phyloP scores from a whole-genome alignment of 139 green algal species.

The Chlorella sorokiniana region DNA sequence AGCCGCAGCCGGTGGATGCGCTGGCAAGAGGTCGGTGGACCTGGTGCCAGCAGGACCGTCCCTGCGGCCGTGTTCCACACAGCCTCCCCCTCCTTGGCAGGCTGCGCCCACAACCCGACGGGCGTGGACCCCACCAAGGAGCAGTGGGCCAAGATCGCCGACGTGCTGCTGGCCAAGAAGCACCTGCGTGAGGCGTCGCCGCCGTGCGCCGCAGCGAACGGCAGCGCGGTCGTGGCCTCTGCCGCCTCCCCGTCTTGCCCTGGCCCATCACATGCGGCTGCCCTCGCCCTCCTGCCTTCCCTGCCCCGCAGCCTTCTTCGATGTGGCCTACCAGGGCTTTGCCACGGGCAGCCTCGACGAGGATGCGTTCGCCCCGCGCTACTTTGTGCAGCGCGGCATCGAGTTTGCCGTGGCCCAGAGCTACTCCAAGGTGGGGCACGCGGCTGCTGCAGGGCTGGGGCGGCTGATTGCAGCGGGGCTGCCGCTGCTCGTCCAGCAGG shows the following conservation, averaged over 20 bases:
- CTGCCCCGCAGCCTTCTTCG: constrained; percentile 85
- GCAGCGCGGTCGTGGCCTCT: not conserved
- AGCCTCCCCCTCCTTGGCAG: constrained; percentile 39
- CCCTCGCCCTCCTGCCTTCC: not conserved
- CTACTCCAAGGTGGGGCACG: constrained; percentile 18
- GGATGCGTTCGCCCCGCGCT: constrained; percentile 87
- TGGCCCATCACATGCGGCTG: not conserved
- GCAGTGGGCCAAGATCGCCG: constrained; percentile 93
- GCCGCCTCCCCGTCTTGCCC: not conserved
- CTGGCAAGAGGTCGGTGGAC: not conserved
- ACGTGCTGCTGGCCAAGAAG: constrained; percentile 79
- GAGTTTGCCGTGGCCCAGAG: constrained; percentile 86
- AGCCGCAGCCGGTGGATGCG: too few relatives aligned
- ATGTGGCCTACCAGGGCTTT: constrained; percentile 96
- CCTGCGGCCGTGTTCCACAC: too few relatives aligned
- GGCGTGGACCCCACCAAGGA: constrained; percentile 95
- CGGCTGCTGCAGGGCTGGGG: not conserved
- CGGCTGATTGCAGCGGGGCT: too few relatives aligned
- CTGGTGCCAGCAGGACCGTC: too few relatives aligned
- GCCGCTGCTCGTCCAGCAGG: too few relatives aligned
- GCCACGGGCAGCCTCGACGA: constrained; percentile 88
- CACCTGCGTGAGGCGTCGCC: constrained; percentile 59
- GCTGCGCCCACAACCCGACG: constrained; percentile 98
- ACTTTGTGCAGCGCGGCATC: constrained; percentile 88
- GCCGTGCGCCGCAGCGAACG: not conserved